These are phyloP conservation scores for Trichothecium sympodiale DNA, from an alignment of 2,329 filamentous ascomycete species.

Conservation along the genomic window DNA sequence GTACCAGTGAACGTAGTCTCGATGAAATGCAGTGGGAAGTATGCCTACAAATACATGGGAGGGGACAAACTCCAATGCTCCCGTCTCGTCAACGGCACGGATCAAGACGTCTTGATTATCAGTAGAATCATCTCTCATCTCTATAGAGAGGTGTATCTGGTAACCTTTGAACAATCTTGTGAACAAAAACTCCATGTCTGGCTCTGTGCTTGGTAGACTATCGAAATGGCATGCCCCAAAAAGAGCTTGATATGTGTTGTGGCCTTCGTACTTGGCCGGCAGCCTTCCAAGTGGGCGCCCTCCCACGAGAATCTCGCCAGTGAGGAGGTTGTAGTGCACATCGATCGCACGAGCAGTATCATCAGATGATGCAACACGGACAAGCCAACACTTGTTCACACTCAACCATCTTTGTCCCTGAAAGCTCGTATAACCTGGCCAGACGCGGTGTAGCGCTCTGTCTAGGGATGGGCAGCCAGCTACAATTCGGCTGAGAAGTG, in stretches of 20 bases:
- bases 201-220: conserved; percentile 24
- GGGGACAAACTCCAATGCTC: conserved; percentile 21
- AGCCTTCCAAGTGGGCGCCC: conserved; percentile 36
- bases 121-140: too few species aligned
- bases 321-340: conserved; percentile 40
- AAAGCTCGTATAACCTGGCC: too few species aligned
- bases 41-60: conserved; percentile 11
- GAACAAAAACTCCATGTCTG: conserved; percentile 28
- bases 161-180: conserved; percentile 18
- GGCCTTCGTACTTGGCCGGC: conserved; percentile 28
- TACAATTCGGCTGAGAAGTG: too few species aligned
- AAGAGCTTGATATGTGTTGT: conserved; percentile 27
- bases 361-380: too few species aligned
- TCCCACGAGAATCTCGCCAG: conserved; percentile 39
- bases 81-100: too few species aligned
- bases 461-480: too few species aligned
- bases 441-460: too few species aligned
- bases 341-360: too few species aligned
- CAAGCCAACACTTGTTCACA: too few species aligned
- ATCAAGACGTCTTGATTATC: too few species aligned
- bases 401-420: too few species aligned
- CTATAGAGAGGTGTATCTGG: conserved; percentile 20
- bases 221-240: conserved; percentile 38
- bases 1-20: conserved; percentile 35
- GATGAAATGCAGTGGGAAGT: conserved; percentile 26